phyloP scores from a whole-genome alignment of 164 flowering plant species.

The Umbilicus rupestris region DNA sequence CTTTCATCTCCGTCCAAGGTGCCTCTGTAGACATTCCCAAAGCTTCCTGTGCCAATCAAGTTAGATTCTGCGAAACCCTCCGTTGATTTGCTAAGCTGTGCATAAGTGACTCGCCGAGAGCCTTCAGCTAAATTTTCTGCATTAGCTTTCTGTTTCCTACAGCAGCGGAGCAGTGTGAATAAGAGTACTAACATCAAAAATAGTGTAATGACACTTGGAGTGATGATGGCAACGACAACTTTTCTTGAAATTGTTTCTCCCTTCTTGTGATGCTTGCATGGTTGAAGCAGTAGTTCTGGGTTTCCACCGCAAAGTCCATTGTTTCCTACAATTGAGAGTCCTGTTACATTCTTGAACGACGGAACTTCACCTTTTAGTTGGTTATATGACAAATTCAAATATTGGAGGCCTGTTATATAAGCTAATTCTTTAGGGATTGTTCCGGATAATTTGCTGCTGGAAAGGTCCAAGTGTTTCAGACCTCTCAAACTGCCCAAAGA shows the following conservation, averaged over 20 bases:
- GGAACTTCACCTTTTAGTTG: not conserved
- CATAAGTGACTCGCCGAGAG: not conserved
- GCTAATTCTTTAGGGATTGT: not conserved
- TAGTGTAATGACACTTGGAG: not conserved
- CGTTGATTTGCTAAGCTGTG: not conserved
- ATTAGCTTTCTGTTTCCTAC: not conserved
- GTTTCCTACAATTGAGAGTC: no score
- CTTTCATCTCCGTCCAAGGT: no score
- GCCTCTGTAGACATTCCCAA: conserved; percentile 7
- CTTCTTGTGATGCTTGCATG: not conserved
- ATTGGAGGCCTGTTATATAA: no score
- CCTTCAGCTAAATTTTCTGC: no score
- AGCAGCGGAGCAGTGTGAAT: not conserved
- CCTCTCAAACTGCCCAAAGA: no score
- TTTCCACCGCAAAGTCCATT: not conserved
- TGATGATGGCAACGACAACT: not conserved
- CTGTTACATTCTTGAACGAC: not conserved
- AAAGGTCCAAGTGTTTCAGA: not conserved
- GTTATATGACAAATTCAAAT: not conserved
- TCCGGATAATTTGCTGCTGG: conserved; percentile 2
- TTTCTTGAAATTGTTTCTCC: not conserved
- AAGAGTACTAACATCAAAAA: not conserved
- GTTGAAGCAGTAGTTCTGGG: not conserved
- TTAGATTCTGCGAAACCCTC: not conserved
- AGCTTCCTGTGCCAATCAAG: conserved; percentile 8